Percentiles rank a stretch among this genome's conserved stretches.
phyloP scores from a whole-genome alignment of 2,329 filamentous ascomycete species.

The Alternaria triticina region DNA sequence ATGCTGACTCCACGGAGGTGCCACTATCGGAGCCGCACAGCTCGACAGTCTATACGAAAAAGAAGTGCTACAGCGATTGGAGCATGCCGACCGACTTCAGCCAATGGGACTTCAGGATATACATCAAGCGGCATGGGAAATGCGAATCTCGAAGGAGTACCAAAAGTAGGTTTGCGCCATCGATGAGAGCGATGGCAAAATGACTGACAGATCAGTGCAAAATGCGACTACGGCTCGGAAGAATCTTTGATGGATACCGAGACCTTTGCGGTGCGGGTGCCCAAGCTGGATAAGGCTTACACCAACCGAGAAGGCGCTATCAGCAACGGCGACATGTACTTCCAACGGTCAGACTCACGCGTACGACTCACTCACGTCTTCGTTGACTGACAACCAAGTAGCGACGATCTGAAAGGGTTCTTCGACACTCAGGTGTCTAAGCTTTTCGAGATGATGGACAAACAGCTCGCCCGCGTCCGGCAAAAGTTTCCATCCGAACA shows the following conservation, averaged over 20 bases:
- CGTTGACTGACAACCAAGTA: constrained; percentile 15
- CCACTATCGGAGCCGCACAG: constrained; percentile 45
- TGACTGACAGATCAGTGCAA: constrained; percentile 22
- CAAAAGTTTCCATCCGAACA: constrained; percentile 34
- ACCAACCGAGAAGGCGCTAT: constrained; percentile 19
- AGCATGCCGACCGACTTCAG: constrained; percentile 20
- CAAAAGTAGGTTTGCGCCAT: constrained; percentile 22
- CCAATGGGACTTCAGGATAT: constrained; percentile 31
- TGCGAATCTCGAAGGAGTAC: constrained; percentile 47
- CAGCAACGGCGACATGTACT: constrained; percentile 26
- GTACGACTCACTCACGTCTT: background rate
- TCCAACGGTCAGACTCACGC: constrained; percentile 1
- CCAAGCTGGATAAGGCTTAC: constrained; percentile 30
- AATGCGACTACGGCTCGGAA: constrained; percentile 40
- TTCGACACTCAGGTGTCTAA: constrained; percentile 29
- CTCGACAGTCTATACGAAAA: constrained; percentile 45
- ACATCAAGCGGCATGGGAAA: constrained; percentile 44
- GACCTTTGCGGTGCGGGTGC: constrained; percentile 39
- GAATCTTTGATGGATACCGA: constrained; percentile 35
- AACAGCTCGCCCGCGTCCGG: constrained; percentile 35
- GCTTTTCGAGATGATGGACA: constrained; percentile 41
- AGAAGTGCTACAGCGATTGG: constrained; percentile 25
- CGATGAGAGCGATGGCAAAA: background rate
- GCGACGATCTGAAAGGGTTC: constrained; percentile 25
- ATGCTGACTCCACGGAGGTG: constrained; percentile 36